Conservation (phyloP, 2,329 filamentous ascomycete species). For the Chaetothyriales sp. region DNA sequence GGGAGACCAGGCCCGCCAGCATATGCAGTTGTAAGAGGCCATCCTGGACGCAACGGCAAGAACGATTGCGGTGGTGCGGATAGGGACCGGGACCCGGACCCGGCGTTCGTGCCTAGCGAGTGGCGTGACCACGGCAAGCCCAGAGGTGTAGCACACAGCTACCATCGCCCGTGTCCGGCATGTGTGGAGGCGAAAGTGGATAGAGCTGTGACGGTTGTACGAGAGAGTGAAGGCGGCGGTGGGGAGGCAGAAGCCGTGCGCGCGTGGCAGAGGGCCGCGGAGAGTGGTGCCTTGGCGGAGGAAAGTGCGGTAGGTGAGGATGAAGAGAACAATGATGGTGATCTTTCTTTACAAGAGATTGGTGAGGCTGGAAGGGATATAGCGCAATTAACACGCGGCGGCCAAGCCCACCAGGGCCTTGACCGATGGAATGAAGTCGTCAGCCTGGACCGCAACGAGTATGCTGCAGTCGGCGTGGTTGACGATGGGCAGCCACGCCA, state of each 20-base stretch:
- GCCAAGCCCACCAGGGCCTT: background rate
- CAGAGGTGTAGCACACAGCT: background rate
- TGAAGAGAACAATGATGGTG: background rate
- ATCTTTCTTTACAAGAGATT: background rate
- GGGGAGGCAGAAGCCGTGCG: background rate
- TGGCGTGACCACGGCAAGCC: background rate
- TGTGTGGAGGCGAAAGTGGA: background rate
- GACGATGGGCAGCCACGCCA: background rate
- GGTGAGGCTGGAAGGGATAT: background rate
- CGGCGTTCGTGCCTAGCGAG: background rate
- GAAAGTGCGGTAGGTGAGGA: background rate
- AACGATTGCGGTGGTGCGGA: too few species aligned
- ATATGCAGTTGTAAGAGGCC: too few species aligned
- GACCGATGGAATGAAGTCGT: background rate
- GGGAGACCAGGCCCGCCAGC: too few species aligned
- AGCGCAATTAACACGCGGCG: background rate
- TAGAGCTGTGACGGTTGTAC: background rate
- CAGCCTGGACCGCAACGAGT: too few species aligned
- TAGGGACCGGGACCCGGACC: background rate
- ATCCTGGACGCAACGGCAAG: too few species aligned
- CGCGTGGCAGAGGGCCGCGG: background rate
- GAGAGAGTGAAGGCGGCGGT: background rate
- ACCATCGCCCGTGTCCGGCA: background rate
- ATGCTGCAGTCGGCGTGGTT: too few species aligned
- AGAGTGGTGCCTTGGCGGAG: background rate